These are phyloP conservation scores for Solanum hybrid DNA, from an alignment of 305 asterid species.

Conservation along the genomic window DNA sequence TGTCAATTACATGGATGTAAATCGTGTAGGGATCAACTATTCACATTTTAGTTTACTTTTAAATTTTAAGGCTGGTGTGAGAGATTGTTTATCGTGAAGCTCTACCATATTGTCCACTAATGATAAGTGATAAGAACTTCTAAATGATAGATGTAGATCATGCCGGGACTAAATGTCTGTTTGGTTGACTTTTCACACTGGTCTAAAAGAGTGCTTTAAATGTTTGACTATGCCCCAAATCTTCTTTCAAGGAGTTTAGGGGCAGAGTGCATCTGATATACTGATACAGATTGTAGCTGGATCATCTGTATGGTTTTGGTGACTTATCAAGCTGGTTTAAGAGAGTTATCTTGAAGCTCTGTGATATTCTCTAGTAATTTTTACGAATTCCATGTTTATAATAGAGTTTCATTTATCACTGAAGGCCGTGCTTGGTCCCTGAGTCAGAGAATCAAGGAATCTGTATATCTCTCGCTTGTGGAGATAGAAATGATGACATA, in stretches of 20 bases:
- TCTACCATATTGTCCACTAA: background rate
- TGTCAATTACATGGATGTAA: background rate
- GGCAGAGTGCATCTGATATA: background rate
- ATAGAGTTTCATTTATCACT: background rate
- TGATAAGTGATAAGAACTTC: background rate
- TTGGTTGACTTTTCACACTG: background rate
- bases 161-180: background rate
- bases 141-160: background rate
- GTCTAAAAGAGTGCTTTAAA: background rate
- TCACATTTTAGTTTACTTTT: background rate
- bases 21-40: background rate
- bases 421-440: conserved; percentile 53
- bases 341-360: background rate
- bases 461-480: conserved; percentile 72
- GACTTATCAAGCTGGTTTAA: background rate
- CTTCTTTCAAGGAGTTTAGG: background rate
- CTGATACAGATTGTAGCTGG: background rate
- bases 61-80: background rate
- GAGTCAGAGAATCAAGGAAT: conserved; percentile 70
- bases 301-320: background rate
- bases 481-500: conserved; percentile 36
- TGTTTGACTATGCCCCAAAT: background rate
- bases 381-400: background rate
- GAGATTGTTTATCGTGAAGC: background rate
- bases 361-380: background rate